Conservation (phyloP, 352 stramenopile genomes). For the Phytophthora parvispora region DNA sequence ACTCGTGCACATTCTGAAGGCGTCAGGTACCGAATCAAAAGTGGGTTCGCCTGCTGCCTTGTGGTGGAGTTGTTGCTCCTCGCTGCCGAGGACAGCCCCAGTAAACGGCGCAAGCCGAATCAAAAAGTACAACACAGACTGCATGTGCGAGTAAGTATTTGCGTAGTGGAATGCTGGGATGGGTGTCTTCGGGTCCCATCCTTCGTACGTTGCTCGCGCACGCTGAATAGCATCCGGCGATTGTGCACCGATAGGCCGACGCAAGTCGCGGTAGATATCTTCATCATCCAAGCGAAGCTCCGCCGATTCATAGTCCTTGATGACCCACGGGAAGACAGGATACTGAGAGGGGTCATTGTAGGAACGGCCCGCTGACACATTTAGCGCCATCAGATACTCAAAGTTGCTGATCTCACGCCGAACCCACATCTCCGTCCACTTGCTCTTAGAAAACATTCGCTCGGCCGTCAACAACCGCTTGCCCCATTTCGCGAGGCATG, state of each 20-base stretch:
- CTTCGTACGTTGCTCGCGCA: constrained; percentile 57
- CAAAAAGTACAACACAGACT: constrained; percentile 82
- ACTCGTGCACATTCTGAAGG: constrained; percentile 64
- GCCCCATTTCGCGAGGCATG: constrained; percentile 80
- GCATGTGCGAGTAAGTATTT: constrained; percentile 78
- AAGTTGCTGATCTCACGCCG: constrained; percentile 93
- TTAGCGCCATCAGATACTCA: constrained; percentile 98
- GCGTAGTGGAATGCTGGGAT: constrained; percentile 83
- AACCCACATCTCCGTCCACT: constrained; percentile 91
- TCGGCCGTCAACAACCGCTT: constrained; percentile 81
- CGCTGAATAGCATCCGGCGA: constrained; percentile 52
- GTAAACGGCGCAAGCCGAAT: constrained; percentile 79
- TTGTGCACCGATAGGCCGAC: constrained; percentile 97
- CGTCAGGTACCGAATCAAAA: constrained; percentile 75
- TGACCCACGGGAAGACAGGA: constrained; percentile 98
- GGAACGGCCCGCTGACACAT: constrained; percentile 95
- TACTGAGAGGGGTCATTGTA: constrained; percentile 99
- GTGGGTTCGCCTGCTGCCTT: constrained; percentile 46
- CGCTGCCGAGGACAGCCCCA: constrained; percentile 47
- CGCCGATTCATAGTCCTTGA: constrained; percentile 96
- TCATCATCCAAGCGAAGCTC: constrained; percentile 96
- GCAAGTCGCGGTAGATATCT: constrained; percentile 96
- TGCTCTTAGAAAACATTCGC: constrained; percentile 81
- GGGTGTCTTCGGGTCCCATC: constrained; percentile 50
- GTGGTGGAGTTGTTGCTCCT: constrained; percentile 43